phyloP scores from a whole-genome alignment of 371 early-diverging fungal genomes.

The Batrachochytrium dendrobatidis region DNA sequence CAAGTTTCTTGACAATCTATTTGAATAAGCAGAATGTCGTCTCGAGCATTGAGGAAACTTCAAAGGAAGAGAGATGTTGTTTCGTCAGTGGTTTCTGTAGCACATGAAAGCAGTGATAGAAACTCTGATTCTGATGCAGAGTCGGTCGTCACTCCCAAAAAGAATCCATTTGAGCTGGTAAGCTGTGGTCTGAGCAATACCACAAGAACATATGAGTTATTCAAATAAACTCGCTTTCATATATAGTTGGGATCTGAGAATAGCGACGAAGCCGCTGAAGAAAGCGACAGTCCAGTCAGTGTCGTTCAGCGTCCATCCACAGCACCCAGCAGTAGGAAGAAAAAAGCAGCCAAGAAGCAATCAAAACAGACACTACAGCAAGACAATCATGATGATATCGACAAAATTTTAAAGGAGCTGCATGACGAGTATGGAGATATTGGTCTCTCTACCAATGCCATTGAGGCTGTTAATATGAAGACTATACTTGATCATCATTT shows the following conservation, averaged over 20 bases:
- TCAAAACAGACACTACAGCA: slow-evolving; percentile 17
- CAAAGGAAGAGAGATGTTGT: background rate
- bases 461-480: background rate
- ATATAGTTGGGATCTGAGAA: slow-evolving; percentile 28
- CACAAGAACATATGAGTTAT: slow-evolving; percentile 1
- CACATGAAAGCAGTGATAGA: background rate
- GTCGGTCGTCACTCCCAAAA: background rate
- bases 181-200: background rate
- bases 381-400: slow-evolving; percentile 25
- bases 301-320: background rate
- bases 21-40: slow-evolving; percentile 14
- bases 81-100: background rate
- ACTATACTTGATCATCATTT: slow-evolving; percentile 30
- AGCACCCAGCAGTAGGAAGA: background rate
- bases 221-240: slow-evolving; percentile 8
- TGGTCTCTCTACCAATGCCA: background rate
- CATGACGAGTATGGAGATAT: slow-evolving; percentile 42
- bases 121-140: background rate
- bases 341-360: slow-evolving; percentile 17
- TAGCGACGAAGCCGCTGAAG: slow-evolving; percentile 43
- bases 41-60: background rate
- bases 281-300: slow-evolving; percentile 36
- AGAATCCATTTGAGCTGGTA: slow-evolving; percentile 66
- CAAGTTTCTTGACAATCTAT: no score
- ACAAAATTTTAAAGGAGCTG: slow-evolving; percentile 56